Evolutionary conservation across 768 basidiomycete species (phyloP), one percentile per base, ranked within the genome.

Genomic region (Pleurotus eryngii): DNA sequence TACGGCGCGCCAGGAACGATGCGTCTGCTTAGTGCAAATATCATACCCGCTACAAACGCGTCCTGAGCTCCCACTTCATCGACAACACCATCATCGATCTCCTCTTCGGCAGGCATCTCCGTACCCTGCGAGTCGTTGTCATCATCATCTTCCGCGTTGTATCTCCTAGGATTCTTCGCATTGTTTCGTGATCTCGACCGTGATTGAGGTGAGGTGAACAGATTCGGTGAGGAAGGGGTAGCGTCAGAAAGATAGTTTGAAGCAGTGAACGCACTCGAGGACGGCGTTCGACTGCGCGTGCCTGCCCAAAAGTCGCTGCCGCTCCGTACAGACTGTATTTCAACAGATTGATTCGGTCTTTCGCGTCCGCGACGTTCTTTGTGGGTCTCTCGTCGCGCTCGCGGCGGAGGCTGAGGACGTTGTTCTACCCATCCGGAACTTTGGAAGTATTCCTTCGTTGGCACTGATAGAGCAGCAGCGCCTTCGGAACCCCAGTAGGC

Each of bases 1-100:
- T 89, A 93, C n/a, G 89, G 92, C 7, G 81, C 70, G 0, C 92
- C 90, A 30, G 91, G 91, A 47, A 86, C 71, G 53, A 91, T 72
- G 46, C 83, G 77, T 62, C 90, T 74, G 56, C 86, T 91, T 61
- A 94, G 67, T 0, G 90, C 83, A 68, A 83, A 93, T 55, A 94
- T 88, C 90, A 94, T 92, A 6, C 90, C 92, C 0, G 88, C 86
- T n/a, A 91, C 81, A 62, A 92, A 92, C 3, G 90, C 90, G 57
- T 89, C 86, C 62, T 92, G 87, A 1, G 87, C 86, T 1, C 90
- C 90, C 8, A 86, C 81, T 61, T 92, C 90, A 64, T 91, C 90
- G 6, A 84, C 72, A 2, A 81, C 70, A 22, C 74, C 75, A 15
- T 76, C 79, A 4, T 63, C 66, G 7, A 73, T 72, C 47, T 70